These are phyloP conservation scores for Vicia faba DNA, from an alignment of 306 rosid genomes.

Conservation along the genomic window DNA sequence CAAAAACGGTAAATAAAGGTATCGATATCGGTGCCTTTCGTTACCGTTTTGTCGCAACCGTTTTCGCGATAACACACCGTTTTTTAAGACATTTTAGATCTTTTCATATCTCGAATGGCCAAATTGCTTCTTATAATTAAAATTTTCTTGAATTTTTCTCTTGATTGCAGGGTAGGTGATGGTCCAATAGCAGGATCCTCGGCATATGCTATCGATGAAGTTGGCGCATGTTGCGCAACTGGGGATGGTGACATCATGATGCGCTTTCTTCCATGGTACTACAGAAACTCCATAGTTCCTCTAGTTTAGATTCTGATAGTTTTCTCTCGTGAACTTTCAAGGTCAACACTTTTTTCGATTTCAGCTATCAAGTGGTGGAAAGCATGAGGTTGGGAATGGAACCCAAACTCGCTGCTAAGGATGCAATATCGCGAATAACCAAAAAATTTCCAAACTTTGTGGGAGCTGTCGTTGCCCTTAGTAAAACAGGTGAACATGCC, in stretches of 20 bases:
- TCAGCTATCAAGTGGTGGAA: slow-evolving; percentile 96
- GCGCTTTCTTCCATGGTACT: slow-evolving; percentile 96
- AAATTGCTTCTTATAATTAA: neutral
- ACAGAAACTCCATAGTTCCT: slow-evolving; percentile 7
- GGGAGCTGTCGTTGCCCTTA: slow-evolving; percentile 85
- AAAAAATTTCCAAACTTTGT: slow-evolving; percentile 72
- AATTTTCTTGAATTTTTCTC: slow-evolving; percentile 6
- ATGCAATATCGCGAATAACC: slow-evolving; percentile 75
- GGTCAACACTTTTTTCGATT: slow-evolving; percentile 32
- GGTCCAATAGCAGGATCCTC: slow-evolving; percentile 93
- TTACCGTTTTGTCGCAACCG: no score
- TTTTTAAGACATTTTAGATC: neutral
- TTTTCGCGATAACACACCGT: no score
- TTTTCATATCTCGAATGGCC: slow-evolving; percentile 18
- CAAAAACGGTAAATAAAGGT: no score
- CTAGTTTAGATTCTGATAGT: slow-evolving; percentile 23
- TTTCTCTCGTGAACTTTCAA: slow-evolving; percentile 18
- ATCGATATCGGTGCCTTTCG: no score
- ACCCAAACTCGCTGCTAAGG: slow-evolving; percentile 76
- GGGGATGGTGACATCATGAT: slow-evolving; percentile 95
- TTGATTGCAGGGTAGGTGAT: slow-evolving; percentile 80
- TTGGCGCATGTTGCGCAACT: slow-evolving; percentile 94
- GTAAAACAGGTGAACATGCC: slow-evolving; percentile 73
- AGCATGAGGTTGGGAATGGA: slow-evolving; percentile 94
- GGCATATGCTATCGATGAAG: slow-evolving; percentile 73